These are phyloP conservation scores for Mycena pura DNA, from an alignment of 768 basidiomycete genomes.

Conservation along the genomic window DNA sequence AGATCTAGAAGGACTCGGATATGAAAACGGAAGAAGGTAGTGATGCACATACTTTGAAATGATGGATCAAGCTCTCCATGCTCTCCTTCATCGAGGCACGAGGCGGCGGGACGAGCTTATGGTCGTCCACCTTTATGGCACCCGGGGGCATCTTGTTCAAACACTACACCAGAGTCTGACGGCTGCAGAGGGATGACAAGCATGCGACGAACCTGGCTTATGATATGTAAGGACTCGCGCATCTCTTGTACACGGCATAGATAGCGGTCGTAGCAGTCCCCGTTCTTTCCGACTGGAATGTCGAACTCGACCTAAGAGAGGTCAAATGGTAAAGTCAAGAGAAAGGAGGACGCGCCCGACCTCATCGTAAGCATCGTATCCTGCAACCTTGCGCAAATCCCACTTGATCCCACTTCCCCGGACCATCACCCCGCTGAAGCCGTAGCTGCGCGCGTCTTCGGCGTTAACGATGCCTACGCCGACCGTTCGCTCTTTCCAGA, in stretches of 20 bases:
- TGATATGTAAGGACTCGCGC: conserved; percentile 91
- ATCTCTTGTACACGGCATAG: conserved; percentile 98
- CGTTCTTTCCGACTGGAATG: conserved; percentile 94
- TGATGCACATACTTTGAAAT: conserved; percentile 78
- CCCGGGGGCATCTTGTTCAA: conserved; percentile 97
- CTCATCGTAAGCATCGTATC: conserved; percentile 97
- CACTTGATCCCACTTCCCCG: conserved; percentile 92
- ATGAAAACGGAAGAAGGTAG: not conserved
- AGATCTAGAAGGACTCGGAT: conserved; percentile 61
- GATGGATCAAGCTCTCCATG: conserved; percentile 98
- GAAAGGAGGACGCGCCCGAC: conserved; percentile 43
- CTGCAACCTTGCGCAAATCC: conserved; percentile 91
- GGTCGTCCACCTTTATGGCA: conserved; percentile 93
- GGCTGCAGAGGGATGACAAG: not conserved
- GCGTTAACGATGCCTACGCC: conserved; percentile 92
- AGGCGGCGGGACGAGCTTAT: conserved; percentile 96
- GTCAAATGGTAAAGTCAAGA: not conserved
- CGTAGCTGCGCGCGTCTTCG: conserved; percentile 89
- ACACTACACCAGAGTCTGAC: too few species aligned
- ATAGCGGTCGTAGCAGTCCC: conserved; percentile 98
- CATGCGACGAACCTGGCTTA: conserved; percentile 54
- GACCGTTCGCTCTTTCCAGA: conserved; percentile 96
- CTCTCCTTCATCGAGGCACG: conserved; percentile 99
- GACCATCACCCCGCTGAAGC: conserved; percentile 97
- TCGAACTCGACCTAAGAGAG: conserved; percentile 87